Base-by-base conservation (phyloP, 2,329 filamentous ascomycete species). In the Penicillium sp. region DNA sequence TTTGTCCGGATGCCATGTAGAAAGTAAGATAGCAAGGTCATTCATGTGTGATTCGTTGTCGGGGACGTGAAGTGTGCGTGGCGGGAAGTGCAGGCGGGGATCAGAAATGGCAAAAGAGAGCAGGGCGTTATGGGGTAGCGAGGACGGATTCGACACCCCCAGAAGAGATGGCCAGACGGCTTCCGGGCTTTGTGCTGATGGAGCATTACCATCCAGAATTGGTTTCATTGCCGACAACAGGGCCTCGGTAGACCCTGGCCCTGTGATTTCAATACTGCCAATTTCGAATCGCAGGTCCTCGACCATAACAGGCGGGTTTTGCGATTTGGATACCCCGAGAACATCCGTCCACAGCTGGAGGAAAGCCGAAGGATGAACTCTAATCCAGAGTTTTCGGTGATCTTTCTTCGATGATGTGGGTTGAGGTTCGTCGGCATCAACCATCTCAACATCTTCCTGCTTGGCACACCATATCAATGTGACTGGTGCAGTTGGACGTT, bases 331-430 rank as follows among this genome's bases (percentile, higher is more conserved):
- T 6, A 84, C 69, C 41, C 79, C 79, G 47, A 87, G 68, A 11
- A 88, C 57, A 62, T 87, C 81, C 49, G 82, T 80, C 87, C 87
- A 89, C 2, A 87, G 69, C 58, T 87, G 82, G 46, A 86, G 70
- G 68, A 89, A 76, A 74, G 89, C 88, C 21, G 92, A 88, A 2
- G 94, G 94, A 71, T 97, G 93, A 1, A 93, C 77, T 53, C 92
- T 82, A 50, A 97, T 74, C 55, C 93, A 85, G 0, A 90, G 70
- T 60, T 81, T 82, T 50, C 80, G 78, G 65, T 77, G 81, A 23
- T 68, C 58, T 56, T 73, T 72, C 75, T 65, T 70, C 21, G 54
- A 59, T 39, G 57, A 59, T 50, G 38, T 51, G 15, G 61, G 13
- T 21, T 59, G 61, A 9, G 41, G 11, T 31, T 61, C 54, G 50